Percentiles rank a stretch among this genome's conserved stretches.
These are phyloP conservation scores for Lactarius pseudohatsudake DNA, from an alignment of 768 basidiomycete genomes.

Conservation along the genomic window DNA sequence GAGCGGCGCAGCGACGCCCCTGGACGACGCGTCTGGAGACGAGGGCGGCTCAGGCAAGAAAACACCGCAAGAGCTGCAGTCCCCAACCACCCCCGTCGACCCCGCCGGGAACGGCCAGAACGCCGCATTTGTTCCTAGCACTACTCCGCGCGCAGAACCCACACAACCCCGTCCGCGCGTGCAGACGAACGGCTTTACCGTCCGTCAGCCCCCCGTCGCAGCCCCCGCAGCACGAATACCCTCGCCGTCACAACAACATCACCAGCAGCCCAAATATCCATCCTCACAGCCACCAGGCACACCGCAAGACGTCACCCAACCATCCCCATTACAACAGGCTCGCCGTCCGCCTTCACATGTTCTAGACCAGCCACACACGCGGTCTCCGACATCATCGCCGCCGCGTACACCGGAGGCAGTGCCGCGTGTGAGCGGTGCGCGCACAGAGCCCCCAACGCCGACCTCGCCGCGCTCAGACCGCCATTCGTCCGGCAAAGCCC, in stretches of 20 bases:
- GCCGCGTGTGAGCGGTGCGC: constrained; percentile 17
- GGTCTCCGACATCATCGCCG: background rate
- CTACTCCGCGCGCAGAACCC: constrained; percentile 36
- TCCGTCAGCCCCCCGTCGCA: constrained; percentile 9
- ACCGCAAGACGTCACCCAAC: background rate
- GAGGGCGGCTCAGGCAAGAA: constrained; percentile 32
- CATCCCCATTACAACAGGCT: background rate
- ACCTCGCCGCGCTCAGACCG: constrained; percentile 42
- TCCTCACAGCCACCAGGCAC: background rate
- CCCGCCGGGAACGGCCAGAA: constrained; percentile 17
- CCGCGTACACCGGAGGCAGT: constrained; percentile 9
- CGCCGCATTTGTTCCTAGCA: constrained; percentile 29
- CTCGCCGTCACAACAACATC: constrained; percentile 6
- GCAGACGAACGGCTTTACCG: constrained; percentile 24
- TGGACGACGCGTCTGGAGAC: constrained; percentile 44
- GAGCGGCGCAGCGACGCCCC: constrained; percentile 69
- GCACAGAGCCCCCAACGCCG: constrained; percentile 32
- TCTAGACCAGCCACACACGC: background rate
- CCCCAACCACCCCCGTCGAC: constrained; percentile 22
- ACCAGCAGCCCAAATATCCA: background rate
- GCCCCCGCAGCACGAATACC: constrained; percentile 3
- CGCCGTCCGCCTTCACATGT: constrained; percentile 2
- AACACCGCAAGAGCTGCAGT: constrained; percentile 34
- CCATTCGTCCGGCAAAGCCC: constrained; percentile 41
- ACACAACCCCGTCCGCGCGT: constrained; percentile 31